Evolutionary conservation across 202 grass and related monocot species (phyloP).

Genomic region (Zizania palustris): DNA sequence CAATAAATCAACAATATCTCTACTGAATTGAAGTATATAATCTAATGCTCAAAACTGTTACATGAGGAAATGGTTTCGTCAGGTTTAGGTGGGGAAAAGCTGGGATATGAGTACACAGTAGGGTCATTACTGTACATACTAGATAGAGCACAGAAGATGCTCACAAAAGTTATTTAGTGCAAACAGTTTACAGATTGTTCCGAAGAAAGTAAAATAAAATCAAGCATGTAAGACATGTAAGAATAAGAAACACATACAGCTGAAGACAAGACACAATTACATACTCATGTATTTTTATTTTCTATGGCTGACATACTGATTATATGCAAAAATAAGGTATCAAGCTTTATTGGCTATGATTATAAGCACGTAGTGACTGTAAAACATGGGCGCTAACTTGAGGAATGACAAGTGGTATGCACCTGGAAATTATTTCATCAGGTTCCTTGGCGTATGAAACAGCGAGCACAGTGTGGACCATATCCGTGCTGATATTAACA

Average conservation of each 20-base stretch:
- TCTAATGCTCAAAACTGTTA: background rate
- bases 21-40: conserved; percentile 1
- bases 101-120: background rate
- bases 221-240: background rate
- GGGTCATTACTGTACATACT: background rate
- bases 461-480: conserved; percentile 80
- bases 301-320: conserved; percentile 5
- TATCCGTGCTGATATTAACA: conserved; percentile 90
- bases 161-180: background rate
- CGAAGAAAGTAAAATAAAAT: background rate
- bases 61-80: background rate
- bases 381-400: background rate
- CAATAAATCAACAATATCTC: background rate
- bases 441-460: conserved; percentile 91
- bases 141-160: background rate
- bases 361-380: background rate
- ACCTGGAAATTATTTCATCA: conserved; percentile 95
- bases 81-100: background rate
- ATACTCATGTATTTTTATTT: background rate
- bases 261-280: background rate
- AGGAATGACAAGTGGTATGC: conserved; percentile 21
- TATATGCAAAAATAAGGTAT: background rate
- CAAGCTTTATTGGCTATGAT: background rate
- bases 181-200: background rate
- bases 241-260: background rate